These are phyloP conservation scores for Spergularia azorica DNA, from an alignment of 179 eudicot genomes.

Conservation along the genomic window DNA sequence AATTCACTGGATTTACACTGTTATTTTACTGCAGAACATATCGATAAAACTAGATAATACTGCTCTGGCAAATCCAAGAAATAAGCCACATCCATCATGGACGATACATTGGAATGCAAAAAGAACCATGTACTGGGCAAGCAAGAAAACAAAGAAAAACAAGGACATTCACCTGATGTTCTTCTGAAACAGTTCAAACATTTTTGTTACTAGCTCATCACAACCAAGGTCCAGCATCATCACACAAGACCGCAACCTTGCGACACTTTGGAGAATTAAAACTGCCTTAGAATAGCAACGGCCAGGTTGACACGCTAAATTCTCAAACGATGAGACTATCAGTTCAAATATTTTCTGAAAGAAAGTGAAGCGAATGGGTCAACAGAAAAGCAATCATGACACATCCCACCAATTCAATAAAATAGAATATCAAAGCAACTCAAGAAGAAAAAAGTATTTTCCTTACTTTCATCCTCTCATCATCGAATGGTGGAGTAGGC, in stretches of 20 bases:
- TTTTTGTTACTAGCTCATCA: constrained; percentile 49
- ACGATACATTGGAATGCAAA: background rate
- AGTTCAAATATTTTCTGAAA: constrained; percentile 61
- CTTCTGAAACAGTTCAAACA: constrained; percentile 61
- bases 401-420: background rate
- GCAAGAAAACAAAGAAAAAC: constrained; percentile 5
- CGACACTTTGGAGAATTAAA: constrained; percentile 48
- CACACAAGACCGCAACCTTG: constrained; percentile 54
- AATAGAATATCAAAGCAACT: background rate
- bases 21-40: background rate
- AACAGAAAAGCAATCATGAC: constrained; percentile 9
- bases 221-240: constrained; percentile 75
- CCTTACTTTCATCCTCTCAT: constrained; percentile 50
- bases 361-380: constrained; percentile 15
- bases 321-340: constrained; percentile 47
- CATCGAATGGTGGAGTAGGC: constrained; percentile 49
- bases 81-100: background rate
- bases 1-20: background rate
- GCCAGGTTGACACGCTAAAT: constrained; percentile 43
- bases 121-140: background rate
- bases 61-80: background rate
- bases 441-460: background rate
- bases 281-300: constrained; percentile 59
- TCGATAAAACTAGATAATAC: background rate
- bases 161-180: constrained; percentile 47